Percentiles rank a stretch among this genome's conserved stretches.
Evolutionary conservation across 345 rosid genomes (phyloP).

Genomic region (Rubroshorea leprosula): DNA sequence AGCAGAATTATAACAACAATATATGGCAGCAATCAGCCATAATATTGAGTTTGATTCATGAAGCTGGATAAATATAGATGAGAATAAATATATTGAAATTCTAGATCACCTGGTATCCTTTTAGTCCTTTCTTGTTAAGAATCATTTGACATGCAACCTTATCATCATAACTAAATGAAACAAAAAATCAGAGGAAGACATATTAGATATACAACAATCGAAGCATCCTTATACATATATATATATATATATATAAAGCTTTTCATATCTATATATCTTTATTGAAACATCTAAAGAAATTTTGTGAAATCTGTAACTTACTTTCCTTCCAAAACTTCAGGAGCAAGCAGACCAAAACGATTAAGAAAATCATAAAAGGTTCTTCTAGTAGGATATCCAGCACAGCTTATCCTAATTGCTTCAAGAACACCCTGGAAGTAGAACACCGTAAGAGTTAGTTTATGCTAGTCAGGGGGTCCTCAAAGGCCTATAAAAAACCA

Average conservation of each 20-base stretch:
- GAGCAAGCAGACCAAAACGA: slow-evolving; percentile 97
- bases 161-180: slow-evolving; percentile 64
- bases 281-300: slow-evolving; percentile 1
- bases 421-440: slow-evolving; percentile 66
- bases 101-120: slow-evolving; percentile 80
- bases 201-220: slow-evolving; percentile 9
- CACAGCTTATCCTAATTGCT: slow-evolving; percentile 99
- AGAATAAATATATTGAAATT: background rate
- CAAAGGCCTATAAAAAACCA: background rate
- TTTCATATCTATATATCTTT: too few relatives aligned
- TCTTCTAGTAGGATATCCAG: slow-evolving; percentile 97
- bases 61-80: slow-evolving; percentile 5
- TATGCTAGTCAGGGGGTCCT: background rate
- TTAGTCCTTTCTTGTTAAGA: slow-evolving; percentile 81
- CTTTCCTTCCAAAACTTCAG: slow-evolving; percentile 91
- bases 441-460: slow-evolving; percentile 5
- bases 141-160: slow-evolving; percentile 86
- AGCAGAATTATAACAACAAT: background rate
- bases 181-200: slow-evolving; percentile 15
- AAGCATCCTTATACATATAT: background rate
- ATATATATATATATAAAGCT: too few relatives aligned
- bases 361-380: slow-evolving; percentile 93
- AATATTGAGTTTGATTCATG: slow-evolving; percentile 1
- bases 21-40: background rate
- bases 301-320: slow-evolving; percentile 27